A percentile compares a stretch with the other conserved stretches of the same genome.
phyloP scores from a whole-genome alignment of 192 early-diverging fungal species.

The Powellomyces hirtus region DNA sequence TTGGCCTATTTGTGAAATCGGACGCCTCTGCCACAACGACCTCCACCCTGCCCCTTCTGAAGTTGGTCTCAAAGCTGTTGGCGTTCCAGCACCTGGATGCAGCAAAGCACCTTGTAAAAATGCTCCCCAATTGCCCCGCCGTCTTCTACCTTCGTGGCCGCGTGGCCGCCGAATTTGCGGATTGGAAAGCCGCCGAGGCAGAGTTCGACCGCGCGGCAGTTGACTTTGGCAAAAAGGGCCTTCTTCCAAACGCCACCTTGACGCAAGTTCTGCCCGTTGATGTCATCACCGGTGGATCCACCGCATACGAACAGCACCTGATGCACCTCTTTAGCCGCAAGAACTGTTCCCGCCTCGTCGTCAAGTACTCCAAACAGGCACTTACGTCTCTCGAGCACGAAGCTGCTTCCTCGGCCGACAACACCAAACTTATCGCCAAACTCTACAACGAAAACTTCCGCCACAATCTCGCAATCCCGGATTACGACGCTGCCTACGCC shows the following conservation, averaged over 20 bases:
- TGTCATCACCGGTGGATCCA: slow-evolving; percentile 14
- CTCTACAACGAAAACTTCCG: slow-evolving; percentile 28
- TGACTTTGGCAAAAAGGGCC: slow-evolving; percentile 3
- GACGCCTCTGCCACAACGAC: not conserved
- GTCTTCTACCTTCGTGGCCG: slow-evolving; percentile 26
- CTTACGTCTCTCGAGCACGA: not conserved
- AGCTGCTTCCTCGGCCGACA: not conserved
- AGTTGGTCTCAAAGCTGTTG: slow-evolving; percentile 14
- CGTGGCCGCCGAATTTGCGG: slow-evolving; percentile 16
- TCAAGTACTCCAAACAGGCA: slow-evolving; percentile 1
- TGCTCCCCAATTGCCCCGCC: slow-evolving; percentile 19
- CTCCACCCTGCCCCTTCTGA: not conserved
- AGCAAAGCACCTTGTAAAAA: slow-evolving; percentile 16
- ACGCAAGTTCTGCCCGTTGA: slow-evolving; percentile 18
- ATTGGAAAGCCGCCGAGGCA: slow-evolving; percentile 15
- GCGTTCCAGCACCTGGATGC: not conserved
- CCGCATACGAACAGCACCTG: slow-evolving; percentile 36
- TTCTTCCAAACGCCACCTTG: not conserved
- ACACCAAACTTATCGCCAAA: not conserved
- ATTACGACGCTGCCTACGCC: slow-evolving; percentile 27
- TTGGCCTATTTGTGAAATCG: slow-evolving; percentile 2
- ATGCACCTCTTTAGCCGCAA: slow-evolving; percentile 25
- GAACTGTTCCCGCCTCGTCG: not conserved
- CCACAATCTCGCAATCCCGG: slow-evolving; percentile 15
- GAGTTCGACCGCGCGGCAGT: slow-evolving; percentile 16